Base-by-base conservation (phyloP, 2,329 filamentous ascomycete species). In the Neophaeococcomyces mojaviensis region DNA sequence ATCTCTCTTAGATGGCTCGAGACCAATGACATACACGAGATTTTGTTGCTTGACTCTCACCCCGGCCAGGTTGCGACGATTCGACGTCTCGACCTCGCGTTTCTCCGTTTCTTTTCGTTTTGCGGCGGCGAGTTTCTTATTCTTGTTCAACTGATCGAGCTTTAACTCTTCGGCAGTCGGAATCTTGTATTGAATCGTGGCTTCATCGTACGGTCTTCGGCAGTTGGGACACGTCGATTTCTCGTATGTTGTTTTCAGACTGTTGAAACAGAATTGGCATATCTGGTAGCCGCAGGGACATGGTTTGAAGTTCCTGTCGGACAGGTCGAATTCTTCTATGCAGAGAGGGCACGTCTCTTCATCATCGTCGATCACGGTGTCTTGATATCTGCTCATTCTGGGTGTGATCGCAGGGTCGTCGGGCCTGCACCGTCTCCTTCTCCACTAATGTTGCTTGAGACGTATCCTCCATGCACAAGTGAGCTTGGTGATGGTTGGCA, bases 261-360 rank as follows among this genome's bases (percentile, higher is more conserved):
- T 98, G 70, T 98, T 96, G 73, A 90, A 98, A 71, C 92, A 98
- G 69, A 98, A 98, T 73, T 98, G 94, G 68, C 92, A 98, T 65
- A 98, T 90, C 80, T 97, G 90, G 62, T 98, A 98, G 51, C 92
- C 92, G 64, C 92, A 98, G 48, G 90, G 90, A 72, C 92, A 98
- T 55, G 92, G 92, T 61, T 84, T 82, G 68, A 98, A 98, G 69
- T 94, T 95, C 66, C 88, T 86, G 73, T 98, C 92, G 34, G 88
- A 94, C 41, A 98, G 81, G 68, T 98, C 94, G 63, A 98, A 94
- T 72, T 98, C 94, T 70, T 98, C 92, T 63, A 98, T 94, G 65
- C 92, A 98, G 54, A 98, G 84, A 57, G 92, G 92, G 68, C 68
- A 71, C 48, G 66, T 67, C 57, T 71, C 69, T 54, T 71, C 69